Conservation (phyloP, 208 protist genomes). For the Acanthamoeba comandoni region DNA sequence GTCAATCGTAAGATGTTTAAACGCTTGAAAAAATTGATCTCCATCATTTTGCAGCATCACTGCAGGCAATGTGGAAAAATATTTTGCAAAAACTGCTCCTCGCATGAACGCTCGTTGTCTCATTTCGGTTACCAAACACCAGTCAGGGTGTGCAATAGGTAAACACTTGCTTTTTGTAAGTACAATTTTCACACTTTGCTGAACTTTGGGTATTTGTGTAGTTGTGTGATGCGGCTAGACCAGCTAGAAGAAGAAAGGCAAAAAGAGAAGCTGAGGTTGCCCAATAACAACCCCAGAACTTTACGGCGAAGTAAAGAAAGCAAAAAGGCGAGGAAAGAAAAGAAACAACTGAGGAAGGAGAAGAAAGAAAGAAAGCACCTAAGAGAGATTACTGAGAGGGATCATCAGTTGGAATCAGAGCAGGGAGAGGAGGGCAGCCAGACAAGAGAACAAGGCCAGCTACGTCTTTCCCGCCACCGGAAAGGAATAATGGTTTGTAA, state of each 20-base stretch:
- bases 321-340: no score
- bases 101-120: background rate
- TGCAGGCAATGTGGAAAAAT: conserved; percentile 21
- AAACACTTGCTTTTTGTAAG: background rate
- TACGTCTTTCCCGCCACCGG: no score
- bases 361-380: no score
- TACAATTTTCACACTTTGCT: background rate
- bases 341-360: no score
- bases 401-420: no score
- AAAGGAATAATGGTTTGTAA: no score
- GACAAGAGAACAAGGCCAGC: no score
- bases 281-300: no score
- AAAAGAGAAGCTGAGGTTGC: no score
- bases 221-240: conserved; percentile 18
- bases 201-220: background rate
- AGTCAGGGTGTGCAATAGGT: background rate
- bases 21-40: background rate
- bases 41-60: conserved; percentile 28
- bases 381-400: no score
- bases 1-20: background rate
- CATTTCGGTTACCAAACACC: conserved; percentile 26
- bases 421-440: no score
- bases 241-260: background rate
- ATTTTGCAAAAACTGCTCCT: background rate
- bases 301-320: no score